A percentile compares a stretch with the other conserved stretches of the same genome.
Conservation (phyloP, 2,329 filamentous ascomycete genomes). For the Pestalotiopsis fici region DNA sequence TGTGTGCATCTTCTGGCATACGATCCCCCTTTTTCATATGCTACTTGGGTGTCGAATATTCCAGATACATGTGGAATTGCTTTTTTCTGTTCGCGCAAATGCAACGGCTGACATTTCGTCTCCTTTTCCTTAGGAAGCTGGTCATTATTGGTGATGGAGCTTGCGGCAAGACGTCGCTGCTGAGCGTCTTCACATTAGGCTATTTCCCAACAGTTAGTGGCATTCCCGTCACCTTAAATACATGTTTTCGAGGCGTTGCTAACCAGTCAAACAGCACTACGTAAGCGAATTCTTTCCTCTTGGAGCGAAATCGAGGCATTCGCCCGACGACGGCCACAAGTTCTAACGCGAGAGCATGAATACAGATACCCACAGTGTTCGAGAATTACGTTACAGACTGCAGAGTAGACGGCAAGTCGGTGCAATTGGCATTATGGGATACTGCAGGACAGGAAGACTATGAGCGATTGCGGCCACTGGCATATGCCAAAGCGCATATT, state of each 20-base stretch:
- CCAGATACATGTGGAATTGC: not conserved
- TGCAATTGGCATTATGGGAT: slow-evolving; percentile 97
- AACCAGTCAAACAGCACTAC: slow-evolving; percentile 10
- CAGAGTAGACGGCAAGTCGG: slow-evolving; percentile 96
- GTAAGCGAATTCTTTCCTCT: not conserved
- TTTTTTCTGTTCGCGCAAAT: not conserved
- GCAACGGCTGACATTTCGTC: slow-evolving; percentile 3
- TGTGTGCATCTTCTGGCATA: not conserved
- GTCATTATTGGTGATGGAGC: slow-evolving; percentile 62
- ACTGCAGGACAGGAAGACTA: slow-evolving; percentile 99
- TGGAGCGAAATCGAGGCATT: not conserved
- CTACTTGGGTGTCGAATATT: not conserved
- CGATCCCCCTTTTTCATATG: not conserved
- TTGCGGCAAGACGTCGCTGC: slow-evolving; percentile 95
- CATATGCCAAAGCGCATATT: slow-evolving; percentile 96
- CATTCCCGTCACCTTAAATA: slow-evolving; percentile 8
- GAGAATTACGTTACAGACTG: slow-evolving; percentile 99
- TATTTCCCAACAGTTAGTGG: slow-evolving; percentile 92
- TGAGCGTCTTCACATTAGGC: slow-evolving; percentile 96
- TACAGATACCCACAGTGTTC: slow-evolving; percentile 91
- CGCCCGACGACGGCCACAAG: not conserved
- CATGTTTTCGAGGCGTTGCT: not conserved
- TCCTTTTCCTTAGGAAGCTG: slow-evolving; percentile 28
- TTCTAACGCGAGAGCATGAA: not conserved
- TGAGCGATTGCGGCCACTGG: slow-evolving; percentile 88